Evolutionary conservation across 208 protist species (phyloP), one percentile per base, ranked within the genome.

Genomic region (Phytomonas sp.): DNA sequence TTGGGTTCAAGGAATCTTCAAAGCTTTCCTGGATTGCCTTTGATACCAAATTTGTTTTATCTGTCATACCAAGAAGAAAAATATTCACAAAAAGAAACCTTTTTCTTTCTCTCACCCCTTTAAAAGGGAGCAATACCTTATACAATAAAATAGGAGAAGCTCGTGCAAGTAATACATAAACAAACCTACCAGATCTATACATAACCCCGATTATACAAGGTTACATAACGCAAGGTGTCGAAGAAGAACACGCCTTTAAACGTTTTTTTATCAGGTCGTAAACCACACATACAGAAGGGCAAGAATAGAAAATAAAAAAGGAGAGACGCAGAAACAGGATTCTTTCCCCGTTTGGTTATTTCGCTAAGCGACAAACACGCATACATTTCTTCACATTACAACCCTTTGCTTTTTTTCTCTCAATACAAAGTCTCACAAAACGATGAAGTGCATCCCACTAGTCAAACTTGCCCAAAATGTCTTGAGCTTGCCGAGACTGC

Each of bases 401-500:
- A 51, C 29, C 62, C 67, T 64, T 46, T 34, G 0, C 53, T 34
- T 73, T 62, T 61, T 36, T 43, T 68, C 46, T 56, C 46, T 20
- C 15, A 31, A 36, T 31, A 15, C 66, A 33, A 75, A 60, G 29
- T 62, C 32, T 73, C 34, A 73, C 62, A 61, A 70, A 56, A 61
- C 53, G 15, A 93, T 93, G 87, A 88, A 84, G 79, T 82, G 81
- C 37, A 85, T 91, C 63, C 46, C 67, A 23, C 68, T 80, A 32
- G 72, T 73, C 33, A 82, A 92, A 69, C 73, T 90, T 15, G 67
- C 80, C 26, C 68, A 78, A 63, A 96, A 96, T 70, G 85, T 91
- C 37, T 83, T 95, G 59, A 66, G 79, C 51, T 72, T 97, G 30
- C 89, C 84, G 11, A 82, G 92, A 0, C 77, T 95, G 43, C 87